Evolutionary conservation across 306 rosid species (phyloP), one percentile per base, ranked within the genome.

Genomic region (Lablab purpureus): DNA sequence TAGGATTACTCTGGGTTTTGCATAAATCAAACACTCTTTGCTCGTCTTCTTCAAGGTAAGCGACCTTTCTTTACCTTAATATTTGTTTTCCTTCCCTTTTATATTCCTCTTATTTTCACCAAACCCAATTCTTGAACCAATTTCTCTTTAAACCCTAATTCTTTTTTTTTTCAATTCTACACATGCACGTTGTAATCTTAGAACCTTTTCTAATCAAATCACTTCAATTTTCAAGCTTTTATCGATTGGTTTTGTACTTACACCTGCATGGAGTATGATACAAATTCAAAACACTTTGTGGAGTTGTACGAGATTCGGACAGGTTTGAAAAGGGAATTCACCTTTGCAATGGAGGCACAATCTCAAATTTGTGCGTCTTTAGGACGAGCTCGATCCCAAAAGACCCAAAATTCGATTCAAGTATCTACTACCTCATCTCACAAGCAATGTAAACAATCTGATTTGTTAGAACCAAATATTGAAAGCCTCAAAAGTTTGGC

Each of bases 281-380:
- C 85, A 55, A 87, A 86, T 79, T 79, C 87, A 7, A 79, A 87
- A 21, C 84, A 84, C 83, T 83, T 81, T 9, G 80, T 77, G 54
- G 69, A 76, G 78, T 30, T 70, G 5, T 81, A 92, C 34, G 70
- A 49, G 47, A 91, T 87, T 34, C 87, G 91, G 12, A 41, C 73
- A 59, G 74, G 79, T 43, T 83, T 87, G 13, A 87, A 90, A 80
- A 90, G 95, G 25, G 97, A 93, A 82, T 86, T 88, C 36, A 87
- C 82, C n/a, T 90, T 87, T 51, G 91, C 94, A n/a, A 70, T 88
- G 83, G 87, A 89, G 83, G 85, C 84, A 17, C 97, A 88, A 60
- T 70, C 89, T 0, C 86, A 90, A 81, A 81, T 91, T 14, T 74
- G 78, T 22, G 84, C 81, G 14, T 83, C 92, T 4, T 49, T 82